Percentiles rank a stretch among this genome's conserved stretches.
Conservation (phyloP, 768 basidiomycete genomes). For the Hericium erinaceus region DNA sequence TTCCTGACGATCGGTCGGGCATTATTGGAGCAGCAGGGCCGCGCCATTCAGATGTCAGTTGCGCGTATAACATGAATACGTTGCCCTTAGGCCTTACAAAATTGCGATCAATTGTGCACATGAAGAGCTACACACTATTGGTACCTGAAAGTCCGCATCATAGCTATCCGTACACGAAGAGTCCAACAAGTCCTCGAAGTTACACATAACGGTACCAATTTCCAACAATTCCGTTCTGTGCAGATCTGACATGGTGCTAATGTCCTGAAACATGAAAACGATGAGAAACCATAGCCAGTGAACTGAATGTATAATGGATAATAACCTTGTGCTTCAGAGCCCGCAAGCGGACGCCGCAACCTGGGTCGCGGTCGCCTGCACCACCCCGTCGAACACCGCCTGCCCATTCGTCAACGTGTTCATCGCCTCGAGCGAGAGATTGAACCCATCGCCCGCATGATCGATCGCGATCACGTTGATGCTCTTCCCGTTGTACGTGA, state of each 20-base stretch:
- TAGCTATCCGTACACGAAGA: neutral
- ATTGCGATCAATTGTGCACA: too few relatives aligned
- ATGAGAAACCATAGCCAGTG: neutral
- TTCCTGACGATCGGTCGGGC: too few relatives aligned
- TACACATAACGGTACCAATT: neutral
- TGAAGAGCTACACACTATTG: too few relatives aligned
- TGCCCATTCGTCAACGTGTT: constrained; percentile 28
- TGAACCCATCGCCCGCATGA: constrained; percentile 24
- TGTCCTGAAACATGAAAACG: neutral
- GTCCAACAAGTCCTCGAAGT: neutral
- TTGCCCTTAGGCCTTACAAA: too few relatives aligned
- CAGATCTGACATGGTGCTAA: neutral
- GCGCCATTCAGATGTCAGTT: too few relatives aligned
- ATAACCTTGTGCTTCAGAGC: constrained; percentile 22
- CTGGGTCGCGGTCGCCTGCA: neutral
- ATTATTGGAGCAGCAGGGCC: too few relatives aligned
- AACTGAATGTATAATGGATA: neutral
- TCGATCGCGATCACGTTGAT: constrained; percentile 25
- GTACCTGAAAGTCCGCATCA: neutral
- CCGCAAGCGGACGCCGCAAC: constrained; percentile 30
- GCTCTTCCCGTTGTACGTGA: constrained; percentile 19
- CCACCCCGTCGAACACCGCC: constrained; percentile 22
- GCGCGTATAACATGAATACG: too few relatives aligned
- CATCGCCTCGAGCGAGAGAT: constrained; percentile 27
- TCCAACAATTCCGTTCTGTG: neutral